Conservation (phyloP, 495 filamentous ascomycete genomes). For the Tuber microsphaerosporum region DNA sequence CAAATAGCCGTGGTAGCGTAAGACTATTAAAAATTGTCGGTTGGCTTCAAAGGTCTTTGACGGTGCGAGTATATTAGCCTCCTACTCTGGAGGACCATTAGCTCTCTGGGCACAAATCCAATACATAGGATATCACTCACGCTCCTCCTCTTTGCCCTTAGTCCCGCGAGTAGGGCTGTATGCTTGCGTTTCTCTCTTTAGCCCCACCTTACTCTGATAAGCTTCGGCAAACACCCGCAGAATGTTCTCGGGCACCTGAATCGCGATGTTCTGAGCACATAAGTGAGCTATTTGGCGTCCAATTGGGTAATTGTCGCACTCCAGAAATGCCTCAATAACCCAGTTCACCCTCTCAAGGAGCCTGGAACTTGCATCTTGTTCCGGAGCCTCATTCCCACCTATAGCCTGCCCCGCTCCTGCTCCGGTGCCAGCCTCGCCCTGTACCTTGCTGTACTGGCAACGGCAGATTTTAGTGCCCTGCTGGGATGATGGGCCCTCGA, state of each 20-base stretch:
- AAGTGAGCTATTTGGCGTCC: too few species aligned
- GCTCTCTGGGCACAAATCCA: background rate
- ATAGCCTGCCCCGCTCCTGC: background rate
- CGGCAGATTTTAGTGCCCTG: background rate
- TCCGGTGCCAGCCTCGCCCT: background rate
- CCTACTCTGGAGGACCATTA: background rate
- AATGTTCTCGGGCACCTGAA: background rate
- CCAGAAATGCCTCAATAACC: background rate
- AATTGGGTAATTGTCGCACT: background rate
- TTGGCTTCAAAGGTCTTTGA: background rate
- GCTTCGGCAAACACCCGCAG: background rate
- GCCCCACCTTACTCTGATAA: background rate
- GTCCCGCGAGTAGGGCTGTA: background rate
- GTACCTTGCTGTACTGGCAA: background rate
- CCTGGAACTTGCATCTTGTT: background rate
- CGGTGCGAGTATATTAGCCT: background rate
- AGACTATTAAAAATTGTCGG: background rate
- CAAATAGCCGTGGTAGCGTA: background rate
- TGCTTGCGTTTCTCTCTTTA: background rate
- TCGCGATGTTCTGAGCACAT: background rate
- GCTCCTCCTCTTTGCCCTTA: background rate
- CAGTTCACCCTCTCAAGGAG: background rate
- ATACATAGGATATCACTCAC: background rate
- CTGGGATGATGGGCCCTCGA: background rate
- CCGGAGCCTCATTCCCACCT: background rate